These are phyloP conservation scores for Rhodomyrtus tomentosa DNA, from an alignment of 345 rosid species.

Conservation along the genomic window DNA sequence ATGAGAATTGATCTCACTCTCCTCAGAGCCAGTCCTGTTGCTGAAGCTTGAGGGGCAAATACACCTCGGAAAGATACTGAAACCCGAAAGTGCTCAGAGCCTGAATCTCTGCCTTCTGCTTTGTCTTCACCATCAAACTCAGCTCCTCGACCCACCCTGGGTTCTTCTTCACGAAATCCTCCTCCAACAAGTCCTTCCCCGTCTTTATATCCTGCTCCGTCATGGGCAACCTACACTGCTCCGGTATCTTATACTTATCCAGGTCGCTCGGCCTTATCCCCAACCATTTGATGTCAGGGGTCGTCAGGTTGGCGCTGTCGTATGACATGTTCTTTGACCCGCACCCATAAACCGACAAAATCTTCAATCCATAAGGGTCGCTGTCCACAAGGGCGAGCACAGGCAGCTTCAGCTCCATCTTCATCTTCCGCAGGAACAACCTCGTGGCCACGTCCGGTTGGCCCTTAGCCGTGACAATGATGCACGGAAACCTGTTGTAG, in stretches of 20 bases:
- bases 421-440: slow-evolving; percentile 91
- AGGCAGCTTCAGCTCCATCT: slow-evolving; percentile 79
- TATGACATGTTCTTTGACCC: slow-evolving; percentile 99
- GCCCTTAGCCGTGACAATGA: slow-evolving; percentile 90
- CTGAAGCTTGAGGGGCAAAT: slow-evolving; percentile 92
- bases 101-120: slow-evolving; percentile 98
- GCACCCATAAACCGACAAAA: slow-evolving; percentile 86
- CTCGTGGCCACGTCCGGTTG: slow-evolving; percentile 97
- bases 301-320: slow-evolving; percentile 89
- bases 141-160: slow-evolving; percentile 98
- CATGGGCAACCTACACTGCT: slow-evolving; percentile 93
- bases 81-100: slow-evolving; percentile 93
- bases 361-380: slow-evolving; percentile 91
- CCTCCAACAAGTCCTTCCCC: slow-evolving; percentile 86
- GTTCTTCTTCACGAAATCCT: slow-evolving; percentile 98
- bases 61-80: slow-evolving; percentile 94
- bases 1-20: background rate
- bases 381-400: slow-evolving; percentile 95
- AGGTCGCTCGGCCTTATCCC: slow-evolving; percentile 91
- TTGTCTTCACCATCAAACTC: slow-evolving; percentile 90
- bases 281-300: slow-evolving; percentile 93
- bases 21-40: slow-evolving; percentile 91
- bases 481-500: slow-evolving; percentile 89
- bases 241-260: slow-evolving; percentile 85
- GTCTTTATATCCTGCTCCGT: slow-evolving; percentile 99